These are phyloP conservation scores for Striga asiatica DNA, from an alignment of 257 asterid species.

Conservation along the genomic window DNA sequence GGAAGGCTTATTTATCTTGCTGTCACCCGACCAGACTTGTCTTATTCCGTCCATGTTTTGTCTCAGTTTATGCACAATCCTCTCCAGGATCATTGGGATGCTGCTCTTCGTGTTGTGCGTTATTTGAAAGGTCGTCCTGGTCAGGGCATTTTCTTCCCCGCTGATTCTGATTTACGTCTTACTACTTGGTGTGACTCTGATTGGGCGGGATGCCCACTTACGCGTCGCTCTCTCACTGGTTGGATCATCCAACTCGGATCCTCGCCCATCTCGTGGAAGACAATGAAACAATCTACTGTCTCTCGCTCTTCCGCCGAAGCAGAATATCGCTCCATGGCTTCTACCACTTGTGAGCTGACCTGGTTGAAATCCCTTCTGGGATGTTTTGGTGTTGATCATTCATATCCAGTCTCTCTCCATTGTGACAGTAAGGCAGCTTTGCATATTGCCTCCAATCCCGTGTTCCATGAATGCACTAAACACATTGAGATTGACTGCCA, in stretches of 20 bases:
- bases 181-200: not conserved
- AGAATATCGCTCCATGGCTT: not conserved
- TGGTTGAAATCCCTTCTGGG: not conserved
- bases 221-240: not conserved
- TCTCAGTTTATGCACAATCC: too few species aligned
- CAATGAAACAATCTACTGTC: not conserved
- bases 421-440: not conserved
- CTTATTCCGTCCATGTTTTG: too few species aligned
- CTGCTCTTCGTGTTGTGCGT: not conserved
- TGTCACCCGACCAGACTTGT: too few species aligned
- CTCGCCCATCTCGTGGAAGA: not conserved
- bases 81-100: too few species aligned
- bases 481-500: not conserved
- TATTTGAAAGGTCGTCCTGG: not conserved
- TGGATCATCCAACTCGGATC: not conserved
- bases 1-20: too few species aligned
- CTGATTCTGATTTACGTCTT: not conserved
- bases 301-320: not conserved
- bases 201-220: not conserved
- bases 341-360: not conserved
- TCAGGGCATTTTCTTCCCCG: not conserved
- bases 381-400: not conserved
- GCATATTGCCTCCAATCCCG: not conserved
- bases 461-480: not conserved
- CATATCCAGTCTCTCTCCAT: not conserved